A percentile compares a stretch with the other conserved stretches of the same genome.
phyloP scores from a whole-genome alignment of 2,329 filamentous ascomycete species.

The Neopestalotiopsis sp. region DNA sequence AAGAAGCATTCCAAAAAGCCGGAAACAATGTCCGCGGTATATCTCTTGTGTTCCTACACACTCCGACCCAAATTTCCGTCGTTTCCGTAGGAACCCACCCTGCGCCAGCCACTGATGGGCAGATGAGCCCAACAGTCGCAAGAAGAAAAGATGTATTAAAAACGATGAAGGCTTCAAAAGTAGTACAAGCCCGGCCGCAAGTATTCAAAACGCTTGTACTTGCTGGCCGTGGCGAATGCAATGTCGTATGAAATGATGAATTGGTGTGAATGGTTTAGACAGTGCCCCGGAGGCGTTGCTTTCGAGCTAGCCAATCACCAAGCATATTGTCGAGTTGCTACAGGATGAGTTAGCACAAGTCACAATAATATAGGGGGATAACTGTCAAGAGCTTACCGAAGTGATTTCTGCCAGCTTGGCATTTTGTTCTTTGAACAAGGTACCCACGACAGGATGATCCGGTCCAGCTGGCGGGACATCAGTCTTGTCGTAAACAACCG shows the following conservation, averaged over 20 bases:
- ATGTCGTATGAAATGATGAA: slow-evolving; percentile 16
- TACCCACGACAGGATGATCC: slow-evolving; percentile 84
- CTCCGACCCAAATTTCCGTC: not conserved
- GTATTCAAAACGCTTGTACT: slow-evolving; percentile 14
- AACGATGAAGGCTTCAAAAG: slow-evolving; percentile 21
- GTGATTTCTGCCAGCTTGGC: slow-evolving; percentile 87
- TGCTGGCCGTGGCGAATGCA: slow-evolving; percentile 21
- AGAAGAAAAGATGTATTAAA: slow-evolving; percentile 18
- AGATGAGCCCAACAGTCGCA: not conserved
- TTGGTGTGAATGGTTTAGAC: slow-evolving; percentile 36
- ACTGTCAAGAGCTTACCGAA: slow-evolving; percentile 54
- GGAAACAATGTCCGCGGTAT: slow-evolving; percentile 13
- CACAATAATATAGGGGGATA: not conserved
- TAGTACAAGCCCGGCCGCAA: not conserved
- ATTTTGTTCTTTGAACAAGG: slow-evolving; percentile 86
- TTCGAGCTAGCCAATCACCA: slow-evolving; percentile 77
- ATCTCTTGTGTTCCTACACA: not conserved
- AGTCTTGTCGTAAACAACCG: slow-evolving; percentile 91
- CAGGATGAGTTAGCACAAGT: slow-evolving; percentile 20
- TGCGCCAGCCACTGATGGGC: slow-evolving; percentile 9
- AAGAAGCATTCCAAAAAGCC: slow-evolving; percentile 12
- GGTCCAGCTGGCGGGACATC: slow-evolving; percentile 77
- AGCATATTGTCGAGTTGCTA: slow-evolving; percentile 86
- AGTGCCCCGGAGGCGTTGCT: slow-evolving; percentile 64
- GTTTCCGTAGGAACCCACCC: slow-evolving; percentile 7